Conservation (phyloP, 192 early-diverging fungal species). For the Umbelopsis ramanniana region DNA sequence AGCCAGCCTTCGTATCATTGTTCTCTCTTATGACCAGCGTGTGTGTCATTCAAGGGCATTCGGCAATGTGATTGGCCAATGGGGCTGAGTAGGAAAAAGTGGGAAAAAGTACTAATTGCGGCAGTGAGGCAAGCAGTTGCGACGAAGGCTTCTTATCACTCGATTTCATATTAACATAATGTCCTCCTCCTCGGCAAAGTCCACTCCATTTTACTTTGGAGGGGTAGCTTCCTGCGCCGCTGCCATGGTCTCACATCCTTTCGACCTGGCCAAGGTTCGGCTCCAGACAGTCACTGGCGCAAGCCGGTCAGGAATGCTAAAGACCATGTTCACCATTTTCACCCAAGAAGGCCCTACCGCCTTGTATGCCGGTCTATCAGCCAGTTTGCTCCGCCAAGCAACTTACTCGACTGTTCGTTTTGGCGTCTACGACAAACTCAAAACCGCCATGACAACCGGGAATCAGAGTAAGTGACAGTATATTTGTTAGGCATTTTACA, state of each 20-base stretch:
- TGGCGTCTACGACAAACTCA: conserved; percentile 74
- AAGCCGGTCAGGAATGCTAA: conserved; percentile 61
- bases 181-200: background rate
- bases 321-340: conserved; percentile 74
- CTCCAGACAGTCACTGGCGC: conserved; percentile 82
- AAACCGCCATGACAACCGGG: conserved; percentile 53
- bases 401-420: conserved; percentile 85
- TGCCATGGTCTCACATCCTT: conserved; percentile 73
- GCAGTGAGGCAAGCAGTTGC: no score
- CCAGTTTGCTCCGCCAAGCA: conserved; percentile 74
- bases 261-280: conserved; percentile 91
- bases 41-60: conserved; percentile 19
- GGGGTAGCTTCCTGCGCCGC: conserved; percentile 61
- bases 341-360: conserved; percentile 68
- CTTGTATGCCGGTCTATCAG: conserved; percentile 74
- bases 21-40: background rate
- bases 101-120: background rate
- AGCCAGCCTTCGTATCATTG: background rate
- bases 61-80: background rate
- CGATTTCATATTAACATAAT: background rate
- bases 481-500: background rate
- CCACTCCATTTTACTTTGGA: conserved; percentile 38
- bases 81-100: conserved; percentile 15
- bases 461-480: conserved; percentile 23
- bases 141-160: background rate